Percentiles rank a stretch among this genome's conserved stretches.
phyloP scores from a whole-genome alignment of 2,329 filamentous ascomycete genomes.

The Pyrenophora teres region DNA sequence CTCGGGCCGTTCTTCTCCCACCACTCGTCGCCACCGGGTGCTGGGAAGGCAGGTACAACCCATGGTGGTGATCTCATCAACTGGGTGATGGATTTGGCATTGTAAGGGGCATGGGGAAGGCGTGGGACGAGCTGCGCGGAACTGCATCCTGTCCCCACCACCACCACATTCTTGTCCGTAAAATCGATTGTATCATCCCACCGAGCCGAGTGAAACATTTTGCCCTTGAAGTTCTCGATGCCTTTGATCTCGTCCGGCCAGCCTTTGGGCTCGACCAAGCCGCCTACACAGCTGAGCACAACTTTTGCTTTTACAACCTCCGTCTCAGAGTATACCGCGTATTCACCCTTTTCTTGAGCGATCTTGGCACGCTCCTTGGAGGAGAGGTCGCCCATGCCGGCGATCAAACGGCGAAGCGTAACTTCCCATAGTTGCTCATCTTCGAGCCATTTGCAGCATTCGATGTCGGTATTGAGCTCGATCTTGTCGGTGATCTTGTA shows the following conservation, averaged over 20 bases:
- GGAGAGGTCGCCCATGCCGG: conserved; percentile 60
- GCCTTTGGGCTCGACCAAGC: conserved; percentile 59
- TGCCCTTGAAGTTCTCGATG: conserved; percentile 58
- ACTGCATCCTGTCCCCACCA: conserved; percentile 63
- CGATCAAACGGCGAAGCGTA: conserved; percentile 55
- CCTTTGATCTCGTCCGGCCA: conserved; percentile 59
- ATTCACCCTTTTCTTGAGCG: conserved; percentile 51
- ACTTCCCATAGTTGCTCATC: conserved; percentile 61
- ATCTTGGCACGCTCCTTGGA: conserved; percentile 53
- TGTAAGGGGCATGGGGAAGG: conserved; percentile 54
- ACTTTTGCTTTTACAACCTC: conserved; percentile 60
- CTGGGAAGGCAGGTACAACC: conserved; percentile 52
- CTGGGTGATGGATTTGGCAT: conserved; percentile 63
- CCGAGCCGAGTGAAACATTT: conserved; percentile 62
- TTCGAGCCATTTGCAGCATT: conserved; percentile 57
- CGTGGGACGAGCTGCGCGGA: conserved; percentile 62
- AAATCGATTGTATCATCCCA: conserved; percentile 61
- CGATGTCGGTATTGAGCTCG: conserved; percentile 63
- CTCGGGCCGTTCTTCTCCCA: conserved; percentile 56
- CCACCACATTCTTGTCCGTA: conserved; percentile 60
- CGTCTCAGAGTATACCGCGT: conserved; percentile 55
- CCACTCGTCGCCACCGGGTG: conserved; percentile 47
- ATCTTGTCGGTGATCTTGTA: conserved; percentile 62
- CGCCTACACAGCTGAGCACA: conserved; percentile 61
- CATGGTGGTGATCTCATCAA: conserved; percentile 64